Conservation (phyloP, 164 flowering plant genomes). For the Houttuynia cordata region DNA sequence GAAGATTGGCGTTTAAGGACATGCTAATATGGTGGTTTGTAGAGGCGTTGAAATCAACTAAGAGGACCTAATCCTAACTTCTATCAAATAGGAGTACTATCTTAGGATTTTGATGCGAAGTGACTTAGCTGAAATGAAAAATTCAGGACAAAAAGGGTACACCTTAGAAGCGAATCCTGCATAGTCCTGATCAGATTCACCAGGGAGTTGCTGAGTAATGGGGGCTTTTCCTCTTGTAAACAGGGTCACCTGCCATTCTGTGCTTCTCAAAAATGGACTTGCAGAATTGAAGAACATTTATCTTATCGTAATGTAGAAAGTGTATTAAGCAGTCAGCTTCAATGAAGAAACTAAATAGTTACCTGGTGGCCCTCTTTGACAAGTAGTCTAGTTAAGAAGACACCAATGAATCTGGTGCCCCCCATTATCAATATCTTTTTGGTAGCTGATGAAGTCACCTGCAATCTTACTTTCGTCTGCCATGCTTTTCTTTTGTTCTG, state of each 20-base stretch:
- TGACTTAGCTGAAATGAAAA: not conserved
- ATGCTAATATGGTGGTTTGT: not conserved
- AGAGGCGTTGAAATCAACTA: not conserved
- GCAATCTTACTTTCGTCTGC: constrained; percentile 49
- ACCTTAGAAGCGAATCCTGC: constrained; percentile 17
- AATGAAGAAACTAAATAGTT: not conserved
- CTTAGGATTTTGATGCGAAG: no score
- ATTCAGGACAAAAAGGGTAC: not conserved
- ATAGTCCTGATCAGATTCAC: constrained; percentile 66
- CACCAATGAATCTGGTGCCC: constrained; percentile 92
- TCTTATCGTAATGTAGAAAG: not conserved
- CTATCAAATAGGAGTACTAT: no score
- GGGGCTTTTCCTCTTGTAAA: constrained; percentile 97
- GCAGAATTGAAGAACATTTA: not conserved
- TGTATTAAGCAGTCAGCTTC: not conserved
- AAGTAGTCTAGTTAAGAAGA: constrained; percentile 79
- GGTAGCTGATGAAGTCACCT: constrained; percentile 52
- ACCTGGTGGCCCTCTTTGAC: constrained; percentile 94
- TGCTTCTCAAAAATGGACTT: not conserved
- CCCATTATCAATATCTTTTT: constrained; percentile 97
- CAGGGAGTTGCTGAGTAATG: constrained; percentile 78
- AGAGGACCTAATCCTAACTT: no score
- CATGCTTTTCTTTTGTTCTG: constrained; percentile 51
- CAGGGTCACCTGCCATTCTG: constrained; percentile 49
- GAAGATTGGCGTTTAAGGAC: not conserved